These are phyloP conservation scores for Helenozyma rhizophorensis DNA, from an alignment of 805 yeast species.

Conservation along the genomic window DNA sequence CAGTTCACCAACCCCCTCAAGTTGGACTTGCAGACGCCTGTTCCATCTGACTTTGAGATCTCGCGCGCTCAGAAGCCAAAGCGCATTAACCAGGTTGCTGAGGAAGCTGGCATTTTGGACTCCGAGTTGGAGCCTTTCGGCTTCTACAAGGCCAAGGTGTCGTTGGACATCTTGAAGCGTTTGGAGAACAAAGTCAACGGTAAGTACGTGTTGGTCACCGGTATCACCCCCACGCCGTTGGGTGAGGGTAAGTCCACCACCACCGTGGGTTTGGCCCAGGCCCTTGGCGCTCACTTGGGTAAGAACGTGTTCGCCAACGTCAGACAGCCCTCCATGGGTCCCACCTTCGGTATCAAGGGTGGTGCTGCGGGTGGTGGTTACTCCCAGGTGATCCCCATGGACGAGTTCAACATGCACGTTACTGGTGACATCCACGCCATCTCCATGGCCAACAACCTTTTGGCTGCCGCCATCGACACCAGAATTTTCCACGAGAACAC, in stretches of 20 bases:
- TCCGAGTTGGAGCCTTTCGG: constrained; percentile 74
- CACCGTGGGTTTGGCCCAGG: constrained; percentile 78
- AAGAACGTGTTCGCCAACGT: constrained; percentile 74
- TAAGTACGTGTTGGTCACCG: constrained; percentile 71
- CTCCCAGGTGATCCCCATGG: constrained; percentile 86
- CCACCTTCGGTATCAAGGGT: constrained; percentile 84
- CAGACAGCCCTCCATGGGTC: constrained; percentile 87
- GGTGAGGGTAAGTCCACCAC: constrained; percentile 88
- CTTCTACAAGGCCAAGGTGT: constrained; percentile 71
- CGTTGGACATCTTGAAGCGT: constrained; percentile 58
- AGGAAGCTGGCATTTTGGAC: constrained; percentile 63
- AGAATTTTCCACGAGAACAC: constrained; percentile 81
- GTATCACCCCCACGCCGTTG: constrained; percentile 81
- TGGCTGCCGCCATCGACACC: constrained; percentile 84
- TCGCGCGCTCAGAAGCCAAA: constrained; percentile 75
- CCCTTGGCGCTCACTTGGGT: constrained; percentile 70
- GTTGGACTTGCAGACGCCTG: constrained; percentile 56
- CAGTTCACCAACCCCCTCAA: constrained; percentile 51
- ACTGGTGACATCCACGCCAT: constrained; percentile 87
- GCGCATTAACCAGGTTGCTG: constrained; percentile 61
- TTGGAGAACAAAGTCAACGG: constrained; percentile 59
- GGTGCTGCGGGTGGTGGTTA: constrained; percentile 93
- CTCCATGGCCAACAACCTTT: constrained; percentile 73
- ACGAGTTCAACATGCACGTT: constrained; percentile 80
- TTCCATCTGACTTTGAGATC: constrained; percentile 77